Percentiles rank a stretch among this genome's conserved stretches.
These are phyloP conservation scores for Hymenotorrendiella dingleyae DNA, from an alignment of 2,329 filamentous ascomycete species.

Conservation along the genomic window DNA sequence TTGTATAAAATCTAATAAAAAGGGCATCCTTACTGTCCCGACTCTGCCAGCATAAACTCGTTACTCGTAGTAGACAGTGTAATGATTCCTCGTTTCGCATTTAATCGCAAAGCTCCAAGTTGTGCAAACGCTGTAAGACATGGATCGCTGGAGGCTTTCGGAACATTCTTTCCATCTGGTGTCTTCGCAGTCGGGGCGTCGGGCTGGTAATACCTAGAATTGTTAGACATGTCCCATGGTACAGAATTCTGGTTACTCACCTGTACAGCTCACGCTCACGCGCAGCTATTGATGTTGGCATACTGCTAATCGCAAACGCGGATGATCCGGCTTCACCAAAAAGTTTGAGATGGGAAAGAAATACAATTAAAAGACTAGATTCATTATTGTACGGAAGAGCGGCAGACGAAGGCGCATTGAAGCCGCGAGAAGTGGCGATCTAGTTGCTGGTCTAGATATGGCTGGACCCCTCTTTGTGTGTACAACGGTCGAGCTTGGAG, in stretches of 20 bases:
- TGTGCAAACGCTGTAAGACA: slow-evolving; percentile 42
- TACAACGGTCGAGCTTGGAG: background rate
- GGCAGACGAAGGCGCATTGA: background rate
- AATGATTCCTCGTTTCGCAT: slow-evolving; percentile 41
- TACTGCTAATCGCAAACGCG: background rate
- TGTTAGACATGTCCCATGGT: background rate
- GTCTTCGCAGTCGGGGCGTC: slow-evolving; percentile 2
- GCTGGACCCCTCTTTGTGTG: background rate
- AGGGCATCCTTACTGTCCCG: too few species aligned
- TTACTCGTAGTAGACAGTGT: slow-evolving; percentile 26
- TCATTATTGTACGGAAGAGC: background rate
- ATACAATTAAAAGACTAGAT: background rate
- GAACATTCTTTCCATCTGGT: background rate
- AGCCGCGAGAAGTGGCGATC: too few species aligned
- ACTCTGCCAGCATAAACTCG: slow-evolving; percentile 26
- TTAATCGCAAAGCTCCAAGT: slow-evolving; percentile 42
- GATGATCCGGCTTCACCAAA: background rate
- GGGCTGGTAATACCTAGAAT: slow-evolving; percentile 20
- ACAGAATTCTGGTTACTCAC: slow-evolving; percentile 7
- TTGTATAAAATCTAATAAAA: too few species aligned
- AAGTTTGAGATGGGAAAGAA: background rate
- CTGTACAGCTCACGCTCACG: slow-evolving; percentile 24
- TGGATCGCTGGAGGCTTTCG: slow-evolving; percentile 31
- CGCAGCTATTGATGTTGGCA: slow-evolving; percentile 3
- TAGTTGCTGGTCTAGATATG: background rate